These are phyloP conservation scores for Naganishia sp. DNA, from an alignment of 1,284 basidiomycete species.

Conservation along the genomic window DNA sequence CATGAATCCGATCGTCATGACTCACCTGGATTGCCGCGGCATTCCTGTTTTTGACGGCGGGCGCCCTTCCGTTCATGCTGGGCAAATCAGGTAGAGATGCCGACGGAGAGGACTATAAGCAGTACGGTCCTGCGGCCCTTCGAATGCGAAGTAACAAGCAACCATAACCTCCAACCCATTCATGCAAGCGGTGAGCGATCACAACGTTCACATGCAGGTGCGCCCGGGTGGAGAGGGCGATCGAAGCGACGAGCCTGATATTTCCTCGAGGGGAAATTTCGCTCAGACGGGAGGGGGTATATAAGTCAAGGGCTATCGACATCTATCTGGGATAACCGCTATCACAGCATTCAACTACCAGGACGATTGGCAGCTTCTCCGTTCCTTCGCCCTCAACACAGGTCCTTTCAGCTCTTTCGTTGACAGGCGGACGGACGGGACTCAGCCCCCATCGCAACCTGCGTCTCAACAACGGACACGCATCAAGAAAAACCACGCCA, in stretches of 20 bases:
- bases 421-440: slow-evolving; percentile 19
- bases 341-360: neutral
- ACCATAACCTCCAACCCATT: neutral
- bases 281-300: neutral
- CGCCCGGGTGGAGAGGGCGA: neutral
- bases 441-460: neutral
- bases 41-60: slow-evolving; percentile 33
- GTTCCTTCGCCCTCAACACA: slow-evolving; percentile 5
- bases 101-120: too few species aligned
- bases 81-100: neutral
- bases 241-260: slow-evolving; percentile 25
- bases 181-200: too few species aligned
- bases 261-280: slow-evolving; percentile 9
- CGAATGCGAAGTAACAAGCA: neutral
- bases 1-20: neutral
- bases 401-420: slow-evolving; percentile 14
- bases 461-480: neutral
- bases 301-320: neutral
- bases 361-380: neutral
- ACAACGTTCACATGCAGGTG: neutral
- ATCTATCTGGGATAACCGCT: neutral
- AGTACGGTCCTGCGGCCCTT: neutral
- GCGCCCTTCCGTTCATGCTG: slow-evolving; percentile 26
- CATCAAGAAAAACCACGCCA: slow-evolving; percentile 21
- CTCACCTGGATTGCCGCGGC: slow-evolving; percentile 33